phyloP scores from a whole-genome alignment of 352 stramenopile genomes.

The Pythium monospermum region DNA sequence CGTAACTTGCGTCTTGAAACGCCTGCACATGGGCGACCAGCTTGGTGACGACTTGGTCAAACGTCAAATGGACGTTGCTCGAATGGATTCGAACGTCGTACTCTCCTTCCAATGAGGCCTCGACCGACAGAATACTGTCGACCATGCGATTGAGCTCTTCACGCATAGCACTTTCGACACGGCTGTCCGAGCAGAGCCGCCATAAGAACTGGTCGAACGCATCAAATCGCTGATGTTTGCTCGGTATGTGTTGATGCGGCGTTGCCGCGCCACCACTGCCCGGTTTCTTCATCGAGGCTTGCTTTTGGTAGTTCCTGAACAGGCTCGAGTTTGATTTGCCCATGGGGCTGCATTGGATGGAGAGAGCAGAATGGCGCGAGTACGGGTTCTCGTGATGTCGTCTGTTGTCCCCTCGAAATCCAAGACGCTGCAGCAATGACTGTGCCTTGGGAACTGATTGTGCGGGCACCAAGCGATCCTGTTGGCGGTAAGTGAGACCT shows the following conservation, averaged over 20 bases:
- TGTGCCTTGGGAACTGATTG: too few species aligned
- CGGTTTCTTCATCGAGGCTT: constrained; percentile 1
- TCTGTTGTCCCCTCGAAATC: neutral
- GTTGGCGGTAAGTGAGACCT: too few species aligned
- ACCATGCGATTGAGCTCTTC: constrained; percentile 77
- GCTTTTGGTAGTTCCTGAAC: constrained; percentile 8
- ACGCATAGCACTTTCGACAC: constrained; percentile 42
- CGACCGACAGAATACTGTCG: constrained; percentile 49
- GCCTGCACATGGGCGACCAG: constrained; percentile 55
- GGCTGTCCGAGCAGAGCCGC: constrained; percentile 33
- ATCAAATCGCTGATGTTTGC: constrained; percentile 32
- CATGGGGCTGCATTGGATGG: constrained; percentile 1
- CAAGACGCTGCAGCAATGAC: neutral
- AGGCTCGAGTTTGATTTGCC: constrained; percentile 3
- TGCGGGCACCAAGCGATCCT: too few species aligned
- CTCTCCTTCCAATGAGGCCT: constrained; percentile 41
- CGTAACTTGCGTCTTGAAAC: constrained; percentile 46
- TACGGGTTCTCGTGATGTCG: constrained; percentile 3
- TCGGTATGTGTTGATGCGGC: too few species aligned
- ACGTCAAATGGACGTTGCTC: constrained; percentile 43
- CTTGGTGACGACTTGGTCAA: constrained; percentile 60
- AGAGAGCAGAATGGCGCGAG: constrained; percentile 1
- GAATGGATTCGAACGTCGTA: constrained; percentile 35
- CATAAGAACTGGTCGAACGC: constrained; percentile 46
- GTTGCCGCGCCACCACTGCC: too few species aligned